Conservation (phyloP, 441 rosid species). For the Dalechampia spathulata region DNA sequence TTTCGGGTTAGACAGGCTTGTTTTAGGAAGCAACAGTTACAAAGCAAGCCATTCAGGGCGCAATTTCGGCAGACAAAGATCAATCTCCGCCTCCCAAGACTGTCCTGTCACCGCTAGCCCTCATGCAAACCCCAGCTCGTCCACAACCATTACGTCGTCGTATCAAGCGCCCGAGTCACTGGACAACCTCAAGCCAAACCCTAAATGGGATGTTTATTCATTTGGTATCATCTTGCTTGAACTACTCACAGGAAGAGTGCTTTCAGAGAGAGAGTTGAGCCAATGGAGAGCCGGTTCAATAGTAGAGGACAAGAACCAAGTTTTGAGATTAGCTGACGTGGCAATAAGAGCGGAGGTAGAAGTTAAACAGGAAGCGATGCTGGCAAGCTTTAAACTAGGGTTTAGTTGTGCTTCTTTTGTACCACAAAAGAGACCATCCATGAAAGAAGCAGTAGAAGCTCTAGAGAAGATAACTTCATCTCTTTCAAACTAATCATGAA, state of each 20-base stretch:
- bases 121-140: conserved; percentile 12
- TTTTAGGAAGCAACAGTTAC: conserved; percentile 18
- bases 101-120: conserved; percentile 27
- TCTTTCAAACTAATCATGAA: conserved; percentile 11
- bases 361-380: conserved; percentile 36
- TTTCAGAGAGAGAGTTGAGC: conserved; percentile 33
- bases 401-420: conserved; percentile 55
- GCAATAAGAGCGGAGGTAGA: conserved; percentile 42
- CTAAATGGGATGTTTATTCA: conserved; percentile 73
- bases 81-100: no score
- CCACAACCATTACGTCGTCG: conserved; percentile 10
- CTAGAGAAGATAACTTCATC: conserved; percentile 43
- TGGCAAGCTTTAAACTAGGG: conserved; percentile 65
- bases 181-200: conserved; percentile 43
- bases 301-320: conserved; percentile 41
- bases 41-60: conserved; percentile 21
- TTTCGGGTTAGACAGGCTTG: conserved; percentile 49
- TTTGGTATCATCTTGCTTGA: conserved; percentile 64
- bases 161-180: conserved; percentile 68
- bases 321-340: conserved; percentile 46
- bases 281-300: conserved; percentile 29
- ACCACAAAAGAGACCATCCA: conserved; percentile 71
- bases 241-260: conserved; percentile 58
- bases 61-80: no score
- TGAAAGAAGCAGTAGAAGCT: conserved; percentile 63